Percentiles rank a stretch among this genome's conserved stretches.
Evolutionary conservation across 2,329 filamentous ascomycete genomes (phyloP).

Genomic region (Paecilomyces sp.): DNA sequence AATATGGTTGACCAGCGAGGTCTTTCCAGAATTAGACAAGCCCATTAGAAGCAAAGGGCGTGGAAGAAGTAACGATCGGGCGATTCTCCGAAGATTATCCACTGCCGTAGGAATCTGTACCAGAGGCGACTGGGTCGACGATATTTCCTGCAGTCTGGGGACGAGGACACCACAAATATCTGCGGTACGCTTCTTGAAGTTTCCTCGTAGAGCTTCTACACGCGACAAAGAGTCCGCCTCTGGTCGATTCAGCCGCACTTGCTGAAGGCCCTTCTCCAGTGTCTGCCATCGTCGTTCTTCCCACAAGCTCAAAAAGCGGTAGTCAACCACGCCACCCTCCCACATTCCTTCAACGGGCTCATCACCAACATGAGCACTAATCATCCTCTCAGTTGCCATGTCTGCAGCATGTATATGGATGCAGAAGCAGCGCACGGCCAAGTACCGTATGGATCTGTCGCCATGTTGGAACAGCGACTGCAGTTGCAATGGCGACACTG

Average conservation of each 20-base stretch:
- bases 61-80: constrained; percentile 56
- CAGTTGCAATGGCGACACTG: constrained; percentile 60
- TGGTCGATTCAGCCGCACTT: constrained; percentile 15
- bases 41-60: constrained; percentile 77
- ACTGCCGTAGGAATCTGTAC: constrained; percentile 67
- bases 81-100: constrained; percentile 64
- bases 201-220: constrained; percentile 20
- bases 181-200: constrained; percentile 54
- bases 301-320: constrained; percentile 62
- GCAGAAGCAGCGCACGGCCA: constrained; percentile 75
- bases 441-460: constrained; percentile 61
- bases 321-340: constrained; percentile 72
- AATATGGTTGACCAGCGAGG: constrained; percentile 72
- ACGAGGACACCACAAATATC: constrained; percentile 62
- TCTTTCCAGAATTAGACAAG: constrained; percentile 83
- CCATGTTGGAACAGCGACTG: constrained; percentile 59
- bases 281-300: constrained; percentile 52
- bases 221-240: constrained; percentile 14
- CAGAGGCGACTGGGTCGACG: constrained; percentile 45
- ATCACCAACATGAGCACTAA: constrained; percentile 58
- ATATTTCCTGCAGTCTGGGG: constrained; percentile 47
- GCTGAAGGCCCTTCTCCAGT: constrained; percentile 20
- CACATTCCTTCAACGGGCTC: constrained; percentile 61
- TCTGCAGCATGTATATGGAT: constrained; percentile 75
- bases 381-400: constrained; percentile 63